phyloP scores from a whole-genome alignment of 2,329 filamentous ascomycete genomes.

The Dactylonectria macrodidyma region DNA sequence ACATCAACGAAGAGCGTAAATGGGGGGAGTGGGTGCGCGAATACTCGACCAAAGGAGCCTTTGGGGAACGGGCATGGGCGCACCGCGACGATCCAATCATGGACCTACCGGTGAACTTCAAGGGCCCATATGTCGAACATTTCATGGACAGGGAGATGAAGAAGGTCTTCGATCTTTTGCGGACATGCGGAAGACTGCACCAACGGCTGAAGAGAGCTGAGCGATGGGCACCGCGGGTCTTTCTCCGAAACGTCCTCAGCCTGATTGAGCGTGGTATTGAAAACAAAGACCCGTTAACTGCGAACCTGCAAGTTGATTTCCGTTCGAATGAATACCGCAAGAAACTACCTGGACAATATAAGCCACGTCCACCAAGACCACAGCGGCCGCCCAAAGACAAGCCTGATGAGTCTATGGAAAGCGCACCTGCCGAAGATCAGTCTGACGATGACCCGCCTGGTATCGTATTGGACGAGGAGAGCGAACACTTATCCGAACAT shows the following conservation, averaged over 20 bases:
- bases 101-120: constrained; percentile 45
- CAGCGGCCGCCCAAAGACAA: background rate
- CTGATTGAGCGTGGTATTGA: constrained; percentile 31
- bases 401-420: background rate
- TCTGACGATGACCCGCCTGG: background rate
- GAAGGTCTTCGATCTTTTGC: constrained; percentile 33
- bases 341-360: background rate
- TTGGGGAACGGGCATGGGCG: constrained; percentile 21
- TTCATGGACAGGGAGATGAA: constrained; percentile 45
- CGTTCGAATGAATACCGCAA: constrained; percentile 25
- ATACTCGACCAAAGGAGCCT: constrained; percentile 37
- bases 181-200: constrained; percentile 31
- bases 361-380: background rate
- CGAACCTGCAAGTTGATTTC: constrained; percentile 26
- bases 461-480: background rate
- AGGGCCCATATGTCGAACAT: constrained; percentile 40
- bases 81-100: constrained; percentile 36
- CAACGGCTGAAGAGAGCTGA: constrained; percentile 34
- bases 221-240: constrained; percentile 33
- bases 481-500: background rate
- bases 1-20: constrained; percentile 29
- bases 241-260: constrained; percentile 34
- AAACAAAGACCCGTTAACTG: constrained; percentile 3
- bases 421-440: background rate
- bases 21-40: constrained; percentile 40